A percentile compares a stretch with the other conserved stretches of the same genome.
These are phyloP conservation scores for Cutaneotrichosporon cutaneum DNA, from an alignment of 1,284 basidiomycete species.

Conservation along the genomic window DNA sequence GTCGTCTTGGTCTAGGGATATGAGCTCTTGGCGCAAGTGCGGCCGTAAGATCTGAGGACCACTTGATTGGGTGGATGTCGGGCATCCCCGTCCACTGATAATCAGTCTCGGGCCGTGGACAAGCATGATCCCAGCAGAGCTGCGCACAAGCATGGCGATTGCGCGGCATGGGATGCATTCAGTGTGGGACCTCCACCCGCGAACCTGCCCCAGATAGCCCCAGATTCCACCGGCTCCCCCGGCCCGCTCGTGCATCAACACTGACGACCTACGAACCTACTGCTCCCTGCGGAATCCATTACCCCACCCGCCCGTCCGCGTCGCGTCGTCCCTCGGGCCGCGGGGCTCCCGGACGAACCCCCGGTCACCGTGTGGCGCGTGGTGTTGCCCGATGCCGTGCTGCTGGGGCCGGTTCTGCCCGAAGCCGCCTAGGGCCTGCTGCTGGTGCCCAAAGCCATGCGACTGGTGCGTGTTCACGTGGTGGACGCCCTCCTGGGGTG, in stretches of 20 bases:
- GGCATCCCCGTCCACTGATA: too few relatives aligned
- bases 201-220: background rate
- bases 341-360: constrained; percentile 20
- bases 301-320: constrained; percentile 21
- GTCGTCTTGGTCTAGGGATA: too few relatives aligned
- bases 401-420: background rate
- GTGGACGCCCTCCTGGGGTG: constrained; percentile 6
- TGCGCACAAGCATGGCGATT: too few relatives aligned
- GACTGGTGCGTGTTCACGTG: constrained; percentile 6
- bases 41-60: too few relatives aligned
- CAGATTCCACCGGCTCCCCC: background rate
- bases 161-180: too few relatives aligned
- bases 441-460: constrained; percentile 5
- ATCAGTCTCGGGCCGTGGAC: too few relatives aligned
- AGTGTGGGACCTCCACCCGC: background rate
- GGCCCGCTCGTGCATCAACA: constrained; percentile 9
- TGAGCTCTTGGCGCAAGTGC: too few relatives aligned
- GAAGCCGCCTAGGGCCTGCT: constrained; percentile 13
- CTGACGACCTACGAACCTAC: constrained; percentile 1
- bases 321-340: constrained; percentile 20
- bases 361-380: background rate
- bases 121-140: too few relatives aligned
- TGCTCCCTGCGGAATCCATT: constrained; percentile 28
- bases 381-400: background rate
- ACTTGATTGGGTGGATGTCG: too few relatives aligned